phyloP scores from a whole-genome alignment of 2,329 filamentous ascomycete species.

The Fusarium sp. region DNA sequence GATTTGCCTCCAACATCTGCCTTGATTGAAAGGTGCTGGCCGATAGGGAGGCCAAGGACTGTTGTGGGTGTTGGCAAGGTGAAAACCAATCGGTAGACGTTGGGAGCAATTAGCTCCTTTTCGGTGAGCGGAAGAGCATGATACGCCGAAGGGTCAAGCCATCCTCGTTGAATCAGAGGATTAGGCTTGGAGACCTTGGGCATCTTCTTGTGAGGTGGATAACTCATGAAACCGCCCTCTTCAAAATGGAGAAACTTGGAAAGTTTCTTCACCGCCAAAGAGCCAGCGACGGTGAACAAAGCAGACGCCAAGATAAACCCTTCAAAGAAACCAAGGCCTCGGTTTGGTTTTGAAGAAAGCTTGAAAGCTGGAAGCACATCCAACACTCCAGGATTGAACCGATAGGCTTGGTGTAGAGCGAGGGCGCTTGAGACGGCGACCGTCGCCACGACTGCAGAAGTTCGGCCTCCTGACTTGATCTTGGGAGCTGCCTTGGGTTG shows the following conservation, averaged over 20 bases:
- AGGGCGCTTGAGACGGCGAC: slow-evolving; percentile 22
- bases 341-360: not conserved
- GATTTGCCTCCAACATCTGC: slow-evolving; percentile 57
- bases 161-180: slow-evolving; percentile 49
- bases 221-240: slow-evolving; percentile 37
- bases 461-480: not conserved
- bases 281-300: slow-evolving; percentile 42
- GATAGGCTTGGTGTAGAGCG: slow-evolving; percentile 19
- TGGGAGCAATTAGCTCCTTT: slow-evolving; percentile 54
- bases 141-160: slow-evolving; percentile 61
- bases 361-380: slow-evolving; percentile 13
- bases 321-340: slow-evolving; percentile 21
- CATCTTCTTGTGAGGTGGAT: slow-evolving; percentile 49
- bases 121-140: slow-evolving; percentile 56
- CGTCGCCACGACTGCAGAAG: slow-evolving; percentile 12
- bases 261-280: slow-evolving; percentile 43
- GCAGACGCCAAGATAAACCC: slow-evolving; percentile 28
- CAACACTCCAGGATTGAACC: slow-evolving; percentile 17
- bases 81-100: slow-evolving; percentile 60
- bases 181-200: slow-evolving; percentile 48
- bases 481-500: slow-evolving; percentile 30
- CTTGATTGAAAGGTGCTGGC: slow-evolving; percentile 66
- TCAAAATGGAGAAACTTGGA: slow-evolving; percentile 46
- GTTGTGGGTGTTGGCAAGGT: slow-evolving; percentile 55
- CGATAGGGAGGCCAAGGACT: slow-evolving; percentile 65